Evolutionary conservation across 2,329 filamentous ascomycete genomes (phyloP).

Genomic region (Thermomyces lanuginosus): DNA sequence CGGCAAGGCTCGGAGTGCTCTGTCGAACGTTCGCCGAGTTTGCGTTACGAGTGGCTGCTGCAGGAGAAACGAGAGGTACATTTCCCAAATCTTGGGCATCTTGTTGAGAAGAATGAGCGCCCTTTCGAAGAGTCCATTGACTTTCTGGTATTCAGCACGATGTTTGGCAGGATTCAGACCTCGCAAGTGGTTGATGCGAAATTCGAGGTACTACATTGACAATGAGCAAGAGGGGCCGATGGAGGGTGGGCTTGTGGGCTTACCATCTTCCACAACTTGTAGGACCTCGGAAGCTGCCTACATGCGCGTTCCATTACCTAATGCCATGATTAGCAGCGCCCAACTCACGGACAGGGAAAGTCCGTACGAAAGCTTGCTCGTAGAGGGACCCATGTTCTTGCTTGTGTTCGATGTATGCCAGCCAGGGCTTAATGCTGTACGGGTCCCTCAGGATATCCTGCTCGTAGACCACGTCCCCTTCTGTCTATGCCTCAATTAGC

Average conservation of each 20-base stretch:
- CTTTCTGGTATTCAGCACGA: conserved; percentile 70
- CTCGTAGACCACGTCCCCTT: conserved; percentile 89
- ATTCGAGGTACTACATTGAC: conserved; percentile 54
- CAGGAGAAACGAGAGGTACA: conserved; percentile 83
- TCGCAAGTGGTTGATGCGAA: conserved; percentile 64
- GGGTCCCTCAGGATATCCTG: conserved; percentile 81
- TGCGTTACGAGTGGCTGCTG: conserved; percentile 81
- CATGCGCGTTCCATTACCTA: conserved; percentile 78
- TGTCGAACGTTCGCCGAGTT: conserved; percentile 77
- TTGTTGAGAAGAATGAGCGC: conserved; percentile 90
- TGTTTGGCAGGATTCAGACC: conserved; percentile 70
- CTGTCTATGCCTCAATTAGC: conserved; percentile 40
- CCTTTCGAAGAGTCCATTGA: conserved; percentile 86
- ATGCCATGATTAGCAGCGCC: conserved; percentile 1
- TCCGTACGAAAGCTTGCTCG: conserved; percentile 60
- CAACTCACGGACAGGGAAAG: not conserved
- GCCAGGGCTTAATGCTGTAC: conserved; percentile 80
- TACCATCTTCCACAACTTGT: conserved; percentile 96
- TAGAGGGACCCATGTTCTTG: conserved; percentile 64
- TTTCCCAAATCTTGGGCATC: conserved; percentile 97
- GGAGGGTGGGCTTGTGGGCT: conserved; percentile 8
- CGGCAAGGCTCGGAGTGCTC: conserved; percentile 75
- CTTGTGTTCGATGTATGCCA: conserved; percentile 87
- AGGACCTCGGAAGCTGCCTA: conserved; percentile 74
- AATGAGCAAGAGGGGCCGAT: conserved; percentile 4